Conservation (phyloP, 2,329 filamentous ascomycete species). For the Kalmusia sp. region DNA sequence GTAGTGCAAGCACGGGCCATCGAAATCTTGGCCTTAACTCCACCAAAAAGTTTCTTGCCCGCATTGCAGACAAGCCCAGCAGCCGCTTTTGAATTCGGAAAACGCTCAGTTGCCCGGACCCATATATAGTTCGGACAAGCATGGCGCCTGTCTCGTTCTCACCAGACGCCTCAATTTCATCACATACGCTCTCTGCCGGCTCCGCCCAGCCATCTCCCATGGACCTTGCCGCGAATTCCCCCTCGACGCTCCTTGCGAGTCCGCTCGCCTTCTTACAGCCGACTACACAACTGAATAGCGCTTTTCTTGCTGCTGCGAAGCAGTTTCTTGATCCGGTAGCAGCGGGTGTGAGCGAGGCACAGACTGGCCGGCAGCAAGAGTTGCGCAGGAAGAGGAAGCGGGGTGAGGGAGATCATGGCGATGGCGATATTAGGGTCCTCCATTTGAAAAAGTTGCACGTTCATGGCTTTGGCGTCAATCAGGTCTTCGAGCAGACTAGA, state of each 20-base stretch:
- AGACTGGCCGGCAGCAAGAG: slow-evolving; percentile 72
- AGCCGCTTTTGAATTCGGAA: background rate
- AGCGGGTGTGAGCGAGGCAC: slow-evolving; percentile 73
- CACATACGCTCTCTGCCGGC: slow-evolving; percentile 48
- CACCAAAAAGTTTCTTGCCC: slow-evolving; percentile 13
- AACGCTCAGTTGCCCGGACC: background rate
- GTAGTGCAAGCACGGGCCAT: slow-evolving; percentile 8
- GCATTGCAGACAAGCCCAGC: background rate
- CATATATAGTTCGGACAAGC: slow-evolving; percentile 16
- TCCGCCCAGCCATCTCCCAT: slow-evolving; percentile 37
- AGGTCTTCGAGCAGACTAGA: slow-evolving; percentile 93
- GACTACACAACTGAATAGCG: slow-evolving; percentile 67
- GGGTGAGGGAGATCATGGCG: slow-evolving; percentile 55
- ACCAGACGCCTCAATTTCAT: slow-evolving; percentile 48
- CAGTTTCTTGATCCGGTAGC: slow-evolving; percentile 80
- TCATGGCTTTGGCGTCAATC: slow-evolving; percentile 84
- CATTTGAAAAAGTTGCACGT: slow-evolving; percentile 84
- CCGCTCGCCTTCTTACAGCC: slow-evolving; percentile 83
- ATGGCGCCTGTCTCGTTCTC: slow-evolving; percentile 45
- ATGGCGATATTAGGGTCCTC: slow-evolving; percentile 60
- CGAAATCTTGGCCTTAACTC: slow-evolving; percentile 13
- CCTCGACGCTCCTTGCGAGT: slow-evolving; percentile 65
- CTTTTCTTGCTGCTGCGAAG: slow-evolving; percentile 79
- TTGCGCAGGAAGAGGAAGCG: slow-evolving; percentile 80
- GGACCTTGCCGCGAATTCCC: slow-evolving; percentile 54